Evolutionary conservation across 768 basidiomycete genomes (phyloP), one percentile per base, ranked within the genome.

Genomic region (Ramaria sp.): DNA sequence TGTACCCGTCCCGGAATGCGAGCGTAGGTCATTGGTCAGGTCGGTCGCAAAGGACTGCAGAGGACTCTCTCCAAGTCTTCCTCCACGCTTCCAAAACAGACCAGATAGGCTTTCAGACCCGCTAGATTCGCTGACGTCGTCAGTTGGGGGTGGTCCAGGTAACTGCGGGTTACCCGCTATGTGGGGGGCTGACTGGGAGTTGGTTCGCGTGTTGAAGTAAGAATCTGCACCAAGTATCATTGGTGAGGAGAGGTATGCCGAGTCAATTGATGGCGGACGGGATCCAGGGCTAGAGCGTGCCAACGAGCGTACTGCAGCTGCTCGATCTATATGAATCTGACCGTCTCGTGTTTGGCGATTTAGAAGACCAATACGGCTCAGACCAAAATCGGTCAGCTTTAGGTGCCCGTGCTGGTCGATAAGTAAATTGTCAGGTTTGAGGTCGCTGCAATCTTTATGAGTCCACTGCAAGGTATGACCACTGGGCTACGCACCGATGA

Each of bases 351-450:
- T 94, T 68, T 99, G 96, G 63, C 96, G 90, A 51, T 95, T 94
- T 31, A 99, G 77, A n/a, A 99, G 78, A 82, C 96, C 96, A 64
- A 97, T 97, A 65, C 91, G 80, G 60, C 93, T 96, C 15, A 99
- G 73, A 55, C 96, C 96, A 67, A 99, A 99, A 71, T 99, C 96
- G 24, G 96, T 99, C 37, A 99, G 80, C 70, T 98, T 98, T 65
- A 99, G 76, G 69, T 99, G 96, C 17, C 96, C 96, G 63, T 93
- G 86, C 50, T 90, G 81, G 70, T 99, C 95, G 64, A 99, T 98
- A 39, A 99, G 86, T 41, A 99, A 73, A 66, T 99, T 99, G 72
- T 99, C 96, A 13, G 96, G 96, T 68, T 98, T 98, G 59, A 98
- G 71, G 67, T 98, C 96, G 73, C 96, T 96, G 66, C 31, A 65